Conservation (phyloP, 2,329 filamentous ascomycete genomes). For the Clarireedia homoeocarpa region DNA sequence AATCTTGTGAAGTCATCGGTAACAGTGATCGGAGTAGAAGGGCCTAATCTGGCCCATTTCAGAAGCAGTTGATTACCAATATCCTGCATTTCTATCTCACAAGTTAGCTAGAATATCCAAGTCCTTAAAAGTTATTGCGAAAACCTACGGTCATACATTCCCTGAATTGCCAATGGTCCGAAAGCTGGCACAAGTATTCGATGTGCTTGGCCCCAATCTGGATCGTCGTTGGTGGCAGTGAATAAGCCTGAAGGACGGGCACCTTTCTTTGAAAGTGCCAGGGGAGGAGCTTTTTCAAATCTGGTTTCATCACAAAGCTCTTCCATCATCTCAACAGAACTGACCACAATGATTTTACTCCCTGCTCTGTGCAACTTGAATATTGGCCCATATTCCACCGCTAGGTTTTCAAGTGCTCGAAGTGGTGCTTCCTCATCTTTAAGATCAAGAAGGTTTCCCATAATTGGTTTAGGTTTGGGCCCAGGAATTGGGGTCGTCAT, state of each 20-base stretch:
- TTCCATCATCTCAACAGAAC: neutral
- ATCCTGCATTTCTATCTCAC: slow-evolving; percentile 50
- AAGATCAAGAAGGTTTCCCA: neutral
- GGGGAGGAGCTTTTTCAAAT: slow-evolving; percentile 2
- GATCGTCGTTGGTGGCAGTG: slow-evolving; percentile 30
- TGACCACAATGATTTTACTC: neutral
- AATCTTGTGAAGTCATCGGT: slow-evolving; percentile 63
- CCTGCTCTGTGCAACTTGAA: neutral
- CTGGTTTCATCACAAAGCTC: neutral
- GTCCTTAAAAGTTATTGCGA: no score
- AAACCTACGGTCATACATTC: slow-evolving; percentile 48
- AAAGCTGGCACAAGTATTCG: slow-evolving; percentile 60
- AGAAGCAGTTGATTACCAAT: slow-evolving; percentile 55
- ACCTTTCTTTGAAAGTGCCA: slow-evolving; percentile 10
- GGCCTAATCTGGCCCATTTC: slow-evolving; percentile 59
- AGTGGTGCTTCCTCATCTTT: neutral
- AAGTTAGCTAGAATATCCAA: neutral
- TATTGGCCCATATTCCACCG: neutral
- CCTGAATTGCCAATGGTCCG: slow-evolving; percentile 56
- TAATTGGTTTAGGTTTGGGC: neutral
- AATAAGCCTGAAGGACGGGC: slow-evolving; percentile 11
- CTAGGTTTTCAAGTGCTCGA: slow-evolving; percentile 2
- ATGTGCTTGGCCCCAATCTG: slow-evolving; percentile 59
- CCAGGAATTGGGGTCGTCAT: neutral
- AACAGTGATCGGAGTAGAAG: slow-evolving; percentile 45